Conservation (phyloP, 2,329 filamentous ascomycete species). For the Venturia carpophila region DNA sequence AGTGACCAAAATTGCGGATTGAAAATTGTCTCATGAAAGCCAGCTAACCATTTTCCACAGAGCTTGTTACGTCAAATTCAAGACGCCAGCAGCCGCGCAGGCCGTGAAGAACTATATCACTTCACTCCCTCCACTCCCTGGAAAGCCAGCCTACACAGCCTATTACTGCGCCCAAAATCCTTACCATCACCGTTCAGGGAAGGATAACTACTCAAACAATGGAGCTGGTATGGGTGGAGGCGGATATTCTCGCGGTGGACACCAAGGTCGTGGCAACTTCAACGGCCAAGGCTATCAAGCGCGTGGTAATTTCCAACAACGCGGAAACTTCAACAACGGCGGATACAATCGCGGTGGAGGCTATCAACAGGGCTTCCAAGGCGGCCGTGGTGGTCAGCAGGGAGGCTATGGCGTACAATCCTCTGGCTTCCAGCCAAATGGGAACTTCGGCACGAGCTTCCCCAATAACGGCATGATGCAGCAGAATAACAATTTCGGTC, state of each 20-base stretch:
- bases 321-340: slow-evolving; percentile 39
- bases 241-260: slow-evolving; percentile 3
- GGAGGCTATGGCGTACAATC: slow-evolving; percentile 7
- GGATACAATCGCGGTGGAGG: slow-evolving; percentile 36
- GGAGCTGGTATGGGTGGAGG: slow-evolving; percentile 6
- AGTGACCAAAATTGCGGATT: not conserved
- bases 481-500: slow-evolving; percentile 25
- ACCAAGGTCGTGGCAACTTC: slow-evolving; percentile 33
- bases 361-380: slow-evolving; percentile 21
- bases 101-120: slow-evolving; percentile 39
- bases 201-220: slow-evolving; percentile 10
- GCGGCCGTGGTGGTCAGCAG: slow-evolving; percentile 17
- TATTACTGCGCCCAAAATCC: slow-evolving; percentile 16
- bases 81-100: slow-evolving; percentile 64
- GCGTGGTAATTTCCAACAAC: slow-evolving; percentile 33
- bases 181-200: slow-evolving; percentile 16
- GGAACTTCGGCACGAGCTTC: slow-evolving; percentile 36
- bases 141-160: slow-evolving; percentile 22
- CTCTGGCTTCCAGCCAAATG: slow-evolving; percentile 30
- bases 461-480: slow-evolving; percentile 23
- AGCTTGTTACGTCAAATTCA: slow-evolving; percentile 82
- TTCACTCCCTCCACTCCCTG: slow-evolving; percentile 42
- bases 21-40: not conserved
- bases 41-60: slow-evolving; percentile 40
- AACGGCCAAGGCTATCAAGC: slow-evolving; percentile 29